Base-by-base conservation (phyloP, 164 flowering plant genomes). In the Pachysandra terminalis region DNA sequence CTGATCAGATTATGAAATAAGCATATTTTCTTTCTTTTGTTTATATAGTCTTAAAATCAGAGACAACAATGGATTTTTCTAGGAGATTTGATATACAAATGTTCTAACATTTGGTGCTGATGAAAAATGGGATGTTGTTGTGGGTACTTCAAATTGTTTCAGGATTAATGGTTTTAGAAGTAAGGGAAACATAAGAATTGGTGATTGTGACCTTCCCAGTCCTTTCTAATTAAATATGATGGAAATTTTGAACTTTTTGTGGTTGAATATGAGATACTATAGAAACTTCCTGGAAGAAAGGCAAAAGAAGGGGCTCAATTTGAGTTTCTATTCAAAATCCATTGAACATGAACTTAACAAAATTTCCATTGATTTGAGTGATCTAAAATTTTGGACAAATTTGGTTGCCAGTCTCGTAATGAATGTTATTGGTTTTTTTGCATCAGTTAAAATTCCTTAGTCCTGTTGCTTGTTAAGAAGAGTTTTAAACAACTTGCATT, bases 401-500 rank as follows among this genome's bases (percentile, higher is more conserved):
- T 19, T 14, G 58, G 17, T 21, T 56, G 21, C 14, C 45, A 15
- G 0, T 26, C 53, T 24, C 35, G 19, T 26, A 12, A 37, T 19
- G 14, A 22, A 48, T 49, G 16, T 16, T 45, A 26, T 65, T 59
- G 21, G 6, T n/a, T 40, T 27, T 59, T 16, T 59, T 53, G 19
- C 49, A 57, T n/a, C 19, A 24, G 9, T 27, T 69, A 19, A 13
- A 19, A 26, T 14, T 19, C 19, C 45, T 19, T 41, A 6, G 19
- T 52, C 73, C 74, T 69, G 45, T 64, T n/a, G n/a, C 52, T 22
- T 28, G 40, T 24, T 24, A 70, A 75, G 65, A 59, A 49, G 64
- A 68, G 19, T 59, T 26, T 40, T 21, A 15, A 21, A 17, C 56
- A 45, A 14, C 37, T 10, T 54, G 62, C 37, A 51, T 40, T 64